Conservation (phyloP, 495 filamentous ascomycete species). For the Elaphomyces granulatus region DNA sequence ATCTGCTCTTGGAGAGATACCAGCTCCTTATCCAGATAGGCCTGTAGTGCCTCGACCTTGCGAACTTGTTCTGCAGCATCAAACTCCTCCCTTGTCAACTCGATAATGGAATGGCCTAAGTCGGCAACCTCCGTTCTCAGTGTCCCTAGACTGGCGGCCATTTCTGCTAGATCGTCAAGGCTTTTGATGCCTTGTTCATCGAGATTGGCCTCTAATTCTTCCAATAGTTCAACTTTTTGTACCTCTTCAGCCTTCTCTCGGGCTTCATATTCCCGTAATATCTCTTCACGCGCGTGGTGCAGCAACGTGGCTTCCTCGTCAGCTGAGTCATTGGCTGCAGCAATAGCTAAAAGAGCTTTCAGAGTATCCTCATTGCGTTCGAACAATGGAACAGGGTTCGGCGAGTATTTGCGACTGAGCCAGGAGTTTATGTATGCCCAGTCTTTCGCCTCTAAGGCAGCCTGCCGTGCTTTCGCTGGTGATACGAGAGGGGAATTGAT, state of each 20-base stretch:
- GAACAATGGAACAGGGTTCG: slow-evolving; percentile 48
- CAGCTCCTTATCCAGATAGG: slow-evolving; percentile 30
- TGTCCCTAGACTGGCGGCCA: slow-evolving; percentile 20
- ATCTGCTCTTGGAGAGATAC: slow-evolving; percentile 22
- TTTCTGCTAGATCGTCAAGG: slow-evolving; percentile 29
- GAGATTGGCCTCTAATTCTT: slow-evolving; percentile 27
- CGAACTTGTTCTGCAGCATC: slow-evolving; percentile 26
- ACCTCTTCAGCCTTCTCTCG: slow-evolving; percentile 19
- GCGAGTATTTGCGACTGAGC: slow-evolving; percentile 53
- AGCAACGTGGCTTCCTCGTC: slow-evolving; percentile 57
- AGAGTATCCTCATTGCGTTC: slow-evolving; percentile 80
- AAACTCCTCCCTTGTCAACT: slow-evolving; percentile 30
- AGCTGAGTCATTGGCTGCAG: slow-evolving; percentile 62
- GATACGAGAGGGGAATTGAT: slow-evolving; percentile 31
- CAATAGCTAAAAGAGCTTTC: slow-evolving; percentile 57
- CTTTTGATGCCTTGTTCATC: slow-evolving; percentile 21
- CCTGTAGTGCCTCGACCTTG: slow-evolving; percentile 43
- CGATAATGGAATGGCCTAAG: slow-evolving; percentile 27
- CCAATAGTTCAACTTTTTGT: slow-evolving; percentile 24
- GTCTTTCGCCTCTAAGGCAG: slow-evolving; percentile 52
- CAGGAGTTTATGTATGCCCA: slow-evolving; percentile 80
- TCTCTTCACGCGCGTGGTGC: slow-evolving; percentile 27
- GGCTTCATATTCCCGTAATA: slow-evolving; percentile 20
- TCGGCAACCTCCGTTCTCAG: slow-evolving; percentile 21
- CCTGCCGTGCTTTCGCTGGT: slow-evolving; percentile 33